Evolutionary conservation across 2,329 filamentous ascomycete genomes (phyloP).

Genomic region (Chrysoporthe austroafricana): DNA sequence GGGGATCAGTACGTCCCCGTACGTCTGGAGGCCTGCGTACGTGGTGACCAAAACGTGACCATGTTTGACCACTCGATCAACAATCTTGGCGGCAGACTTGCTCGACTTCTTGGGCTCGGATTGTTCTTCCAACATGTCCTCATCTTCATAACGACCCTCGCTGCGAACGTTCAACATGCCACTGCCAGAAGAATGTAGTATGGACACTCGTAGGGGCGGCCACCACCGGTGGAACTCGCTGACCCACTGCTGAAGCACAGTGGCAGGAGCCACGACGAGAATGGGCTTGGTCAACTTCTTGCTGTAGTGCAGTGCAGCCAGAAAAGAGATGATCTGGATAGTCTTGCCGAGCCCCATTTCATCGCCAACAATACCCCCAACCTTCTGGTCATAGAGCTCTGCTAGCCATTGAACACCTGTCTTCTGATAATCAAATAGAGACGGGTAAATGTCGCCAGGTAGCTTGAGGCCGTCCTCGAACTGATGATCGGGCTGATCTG

Average conservation of each 20-base stretch:
- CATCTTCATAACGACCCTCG: constrained; percentile 62
- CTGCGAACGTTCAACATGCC: constrained; percentile 85
- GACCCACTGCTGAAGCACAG: constrained; percentile 95
- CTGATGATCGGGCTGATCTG: constrained; percentile 74
- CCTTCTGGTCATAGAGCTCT: constrained; percentile 85
- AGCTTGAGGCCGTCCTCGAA: constrained; percentile 78
- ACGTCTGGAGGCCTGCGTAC: constrained; percentile 93
- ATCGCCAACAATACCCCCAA: constrained; percentile 93
- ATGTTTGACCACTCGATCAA: constrained; percentile 78
- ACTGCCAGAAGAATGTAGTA: constrained; percentile 92
- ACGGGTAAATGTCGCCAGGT: constrained; percentile 90
- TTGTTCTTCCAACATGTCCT: constrained; percentile 57
- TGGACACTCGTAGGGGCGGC: constrained; percentile 96
- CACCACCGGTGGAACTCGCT: constrained; percentile 99
- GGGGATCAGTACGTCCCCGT: constrained; percentile 78
- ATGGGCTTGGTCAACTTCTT: constrained; percentile 81
- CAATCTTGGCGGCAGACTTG: constrained; percentile 76
- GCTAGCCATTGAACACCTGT: constrained; percentile 96
- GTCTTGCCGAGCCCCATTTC: constrained; percentile 99
- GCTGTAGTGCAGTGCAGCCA: constrained; percentile 92
- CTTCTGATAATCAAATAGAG: constrained; percentile 95
- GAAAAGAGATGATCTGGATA: constrained; percentile 71
- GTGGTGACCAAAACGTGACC: constrained; percentile 96
- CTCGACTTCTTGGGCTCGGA: constrained; percentile 54
- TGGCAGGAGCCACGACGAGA: constrained; percentile 91